Base-by-base conservation (phyloP, 2,329 filamentous ascomycete genomes). In the Cladosporium sp. region DNA sequence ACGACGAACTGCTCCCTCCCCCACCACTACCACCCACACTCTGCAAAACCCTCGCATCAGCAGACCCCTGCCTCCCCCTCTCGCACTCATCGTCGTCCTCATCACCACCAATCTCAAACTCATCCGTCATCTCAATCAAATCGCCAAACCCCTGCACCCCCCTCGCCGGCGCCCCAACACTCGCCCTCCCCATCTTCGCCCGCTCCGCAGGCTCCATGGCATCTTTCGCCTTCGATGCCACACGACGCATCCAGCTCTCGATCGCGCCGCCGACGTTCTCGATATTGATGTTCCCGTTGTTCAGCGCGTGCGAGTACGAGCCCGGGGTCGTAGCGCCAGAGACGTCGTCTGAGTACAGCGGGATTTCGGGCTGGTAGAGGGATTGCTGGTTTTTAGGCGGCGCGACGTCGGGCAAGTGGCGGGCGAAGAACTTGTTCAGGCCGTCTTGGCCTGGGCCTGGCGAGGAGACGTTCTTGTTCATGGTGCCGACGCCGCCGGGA, bases 181-280 rank as follows among this genome's bases (percentile, higher is more conserved):
- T 64, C 66, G 76, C 70, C 72, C 75, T 70, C 23, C 68, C 71
- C 26, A 68, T 69, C 48, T 58, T 66, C 11, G 64, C 64, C 46
- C 66, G 36, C 32, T 69, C 68, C 6, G 68, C 61, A 11, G 65
- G 62, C 34, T 69, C 66, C 61, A 70, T 66, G 11, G 67, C 69
- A 11, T 62, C 76, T 48, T 75, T 79, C 5, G 85, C 83, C 73
- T 89, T 89, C 6, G 85, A 82, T 66, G 92, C 92, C 43, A 96
- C 88, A 68, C 92, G 92, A 67, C 93, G 85, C 66, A 98, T 83
- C 93, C 95, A 99, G 1, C 89, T 90, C 79, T 98, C 95, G 32
- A 98, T 89, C 2, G 91, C 90, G 6, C 92, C 90, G 1, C 93
- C 93, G 11, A 96, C 89, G 68, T 93, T 91, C 72, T 97, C 93